Conservation (phyloP, 345 rosid species). For the Brassica nigra region DNA sequence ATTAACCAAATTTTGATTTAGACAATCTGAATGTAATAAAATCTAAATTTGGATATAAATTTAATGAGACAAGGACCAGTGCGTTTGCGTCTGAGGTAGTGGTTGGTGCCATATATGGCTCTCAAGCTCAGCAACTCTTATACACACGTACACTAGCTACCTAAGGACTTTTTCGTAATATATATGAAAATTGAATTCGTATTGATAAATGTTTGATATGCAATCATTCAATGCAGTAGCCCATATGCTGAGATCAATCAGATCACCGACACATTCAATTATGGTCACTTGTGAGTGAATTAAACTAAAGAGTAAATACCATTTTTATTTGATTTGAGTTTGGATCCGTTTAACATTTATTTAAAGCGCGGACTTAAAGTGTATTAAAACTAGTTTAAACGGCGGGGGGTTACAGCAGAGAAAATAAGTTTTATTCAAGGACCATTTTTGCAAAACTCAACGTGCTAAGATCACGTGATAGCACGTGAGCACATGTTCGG, state of each 20-base stretch:
- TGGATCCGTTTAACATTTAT: background rate
- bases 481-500: conserved; percentile 15
- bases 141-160: background rate
- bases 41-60: no score
- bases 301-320: background rate
- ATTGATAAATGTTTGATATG: conserved; percentile 18
- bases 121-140: background rate
- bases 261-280: conserved; percentile 41
- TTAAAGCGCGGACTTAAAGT: background rate
- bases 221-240: conserved; percentile 31
- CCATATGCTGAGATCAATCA: conserved; percentile 32
- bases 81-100: background rate
- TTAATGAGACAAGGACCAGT: no score
- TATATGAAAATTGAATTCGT: background rate
- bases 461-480: conserved; percentile 8
- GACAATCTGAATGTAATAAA: no score
- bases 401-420: background rate
- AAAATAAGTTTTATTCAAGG: background rate
- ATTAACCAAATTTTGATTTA: no score
- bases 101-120: conserved; percentile 20
- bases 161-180: conserved; percentile 4
- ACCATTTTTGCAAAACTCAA: background rate
- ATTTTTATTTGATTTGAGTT: background rate
- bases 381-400: background rate
- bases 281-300: conserved; percentile 16